Evolutionary conservation across 225 moss, liverwort and hornwort species (phyloP), one percentile per base, ranked within the genome.

Genomic region (Marchantia paleacea): DNA sequence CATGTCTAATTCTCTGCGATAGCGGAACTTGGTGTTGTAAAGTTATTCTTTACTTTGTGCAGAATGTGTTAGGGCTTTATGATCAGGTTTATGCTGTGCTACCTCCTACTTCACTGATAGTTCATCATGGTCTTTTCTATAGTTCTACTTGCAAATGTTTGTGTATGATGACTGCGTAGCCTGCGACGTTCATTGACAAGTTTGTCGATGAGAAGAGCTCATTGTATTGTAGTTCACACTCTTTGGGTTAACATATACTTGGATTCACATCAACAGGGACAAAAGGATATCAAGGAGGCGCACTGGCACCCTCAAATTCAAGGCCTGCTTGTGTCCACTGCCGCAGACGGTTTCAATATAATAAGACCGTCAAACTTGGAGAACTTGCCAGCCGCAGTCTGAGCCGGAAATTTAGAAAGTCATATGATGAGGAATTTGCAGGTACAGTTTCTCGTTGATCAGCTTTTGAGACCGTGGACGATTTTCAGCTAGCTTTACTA

Each of bases 261-360:
- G 3, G 75, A 3, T 55, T 20, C 14, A 22, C 8, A 39, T 60
- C 8, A 58, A 67, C 91, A 96, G 92, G 94, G 94, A 8, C 96
- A 96, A 57, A 96, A 91, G 72, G 90, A 99, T 82, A 83, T 99
- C 49, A 95, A 99, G 75, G 95, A 99, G 82, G 89, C 82, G 30
- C 99, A 95, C 69, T 95, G 99, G 99, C 95, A 92, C 82, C 92
- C 95, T 80, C 99, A 95, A 89, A 95, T 95, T 80, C 90, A 92
- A 83, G 92, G 92, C 63, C 88, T 99, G 79, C 80, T 99, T 63
- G 81, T 99, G 24, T 92, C 99, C 69, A 95, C 99, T 14, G 90
- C 95, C 18, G 90, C 86, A 57, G 94, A 99, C 82, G 96, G 96
- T 15, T 94, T 94, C 77, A 94, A 96, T 79, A 76, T 96, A 15